phyloP scores from a whole-genome alignment of 805 yeast genomes.

The Myxozyma lipomycoides region DNA sequence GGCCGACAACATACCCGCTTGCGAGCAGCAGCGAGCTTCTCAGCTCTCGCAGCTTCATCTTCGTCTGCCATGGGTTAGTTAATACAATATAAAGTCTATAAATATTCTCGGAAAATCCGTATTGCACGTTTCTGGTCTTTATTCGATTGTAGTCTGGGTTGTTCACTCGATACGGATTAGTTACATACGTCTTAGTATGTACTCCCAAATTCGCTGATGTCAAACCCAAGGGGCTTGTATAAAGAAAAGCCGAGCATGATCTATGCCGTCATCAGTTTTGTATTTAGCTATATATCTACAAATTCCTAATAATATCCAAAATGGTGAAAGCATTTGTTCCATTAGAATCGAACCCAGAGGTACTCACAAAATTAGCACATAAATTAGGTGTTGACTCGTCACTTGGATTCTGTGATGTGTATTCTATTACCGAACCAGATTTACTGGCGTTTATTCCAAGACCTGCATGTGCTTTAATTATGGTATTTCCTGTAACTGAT shows the following conservation, averaged over 20 bases:
- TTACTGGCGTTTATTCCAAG: conserved; percentile 73
- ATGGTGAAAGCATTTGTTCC: conserved; percentile 49
- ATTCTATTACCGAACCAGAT: conserved; percentile 80
- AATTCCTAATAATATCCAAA: too few relatives aligned
- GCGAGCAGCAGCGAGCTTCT: conserved; percentile 68
- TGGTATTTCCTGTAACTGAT: conserved; percentile 75
- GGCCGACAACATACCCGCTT: conserved; percentile 54
- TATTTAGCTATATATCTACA: too few relatives aligned
- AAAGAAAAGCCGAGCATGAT: too few relatives aligned
- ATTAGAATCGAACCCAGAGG: conserved; percentile 82
- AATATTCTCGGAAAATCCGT: too few relatives aligned
- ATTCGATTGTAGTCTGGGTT: too few relatives aligned
- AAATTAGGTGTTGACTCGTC: conserved; percentile 62
- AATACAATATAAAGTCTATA: too few relatives aligned
- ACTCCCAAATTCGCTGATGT: too few relatives aligned
- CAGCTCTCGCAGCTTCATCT: conserved; percentile 43
- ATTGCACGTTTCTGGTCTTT: too few relatives aligned
- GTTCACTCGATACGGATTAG: too few relatives aligned
- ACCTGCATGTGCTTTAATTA: conserved; percentile 70
- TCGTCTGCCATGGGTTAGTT: conserved; percentile 39
- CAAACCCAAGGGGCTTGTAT: too few relatives aligned
- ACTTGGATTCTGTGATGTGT: conserved; percentile 71
- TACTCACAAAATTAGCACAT: conserved; percentile 66
- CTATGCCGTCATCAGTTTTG: too few relatives aligned
- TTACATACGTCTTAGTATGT: too few relatives aligned